phyloP scores from a whole-genome alignment of 2,329 filamentous ascomycete genomes.

The Penicillium aurantiogriseum region DNA sequence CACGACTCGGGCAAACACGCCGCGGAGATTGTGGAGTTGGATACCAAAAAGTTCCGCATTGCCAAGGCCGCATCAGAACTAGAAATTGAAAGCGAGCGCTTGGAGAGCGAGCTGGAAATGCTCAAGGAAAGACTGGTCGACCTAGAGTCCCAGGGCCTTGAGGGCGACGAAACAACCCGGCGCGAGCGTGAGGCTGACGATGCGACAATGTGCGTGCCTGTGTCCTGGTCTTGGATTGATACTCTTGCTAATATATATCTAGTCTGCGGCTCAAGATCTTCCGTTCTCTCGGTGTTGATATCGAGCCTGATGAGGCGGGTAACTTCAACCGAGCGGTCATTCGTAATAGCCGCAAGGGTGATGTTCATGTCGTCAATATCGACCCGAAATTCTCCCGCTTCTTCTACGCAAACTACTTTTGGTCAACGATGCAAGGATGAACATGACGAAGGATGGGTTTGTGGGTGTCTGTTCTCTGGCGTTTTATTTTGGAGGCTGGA shows the following conservation, averaged over 20 bases:
- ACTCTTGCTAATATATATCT: constrained; percentile 7
- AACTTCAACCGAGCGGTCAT: constrained; percentile 85
- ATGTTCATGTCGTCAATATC: constrained; percentile 92
- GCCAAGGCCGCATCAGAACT: constrained; percentile 88
- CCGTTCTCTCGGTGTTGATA: constrained; percentile 83
- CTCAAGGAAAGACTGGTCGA: constrained; percentile 74
- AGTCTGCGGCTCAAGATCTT: constrained; percentile 85
- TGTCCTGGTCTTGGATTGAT: background rate
- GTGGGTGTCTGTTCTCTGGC: constrained; percentile 14
- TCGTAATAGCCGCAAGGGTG: constrained; percentile 79
- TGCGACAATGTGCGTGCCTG: constrained; percentile 44
- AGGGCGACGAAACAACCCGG: constrained; percentile 60
- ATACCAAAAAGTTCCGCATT: constrained; percentile 89
- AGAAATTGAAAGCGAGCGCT: constrained; percentile 92
- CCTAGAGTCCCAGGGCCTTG: constrained; percentile 81
- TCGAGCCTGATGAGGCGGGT: constrained; percentile 75
- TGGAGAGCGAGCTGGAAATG: constrained; percentile 74
- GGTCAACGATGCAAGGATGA: constrained; percentile 71
- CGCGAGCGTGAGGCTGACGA: constrained; percentile 53
- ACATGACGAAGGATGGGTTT: background rate
- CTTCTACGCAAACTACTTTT: constrained; percentile 96
- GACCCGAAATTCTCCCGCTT: constrained; percentile 87
- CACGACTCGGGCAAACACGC: constrained; percentile 81
- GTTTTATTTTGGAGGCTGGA: constrained; percentile 15
- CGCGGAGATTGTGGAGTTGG: constrained; percentile 77